A percentile compares a stretch with the other conserved stretches of the same genome.
These are phyloP conservation scores for Melampsora larici-populina DNA, from an alignment of 1,284 basidiomycete species.

Conservation along the genomic window DNA sequence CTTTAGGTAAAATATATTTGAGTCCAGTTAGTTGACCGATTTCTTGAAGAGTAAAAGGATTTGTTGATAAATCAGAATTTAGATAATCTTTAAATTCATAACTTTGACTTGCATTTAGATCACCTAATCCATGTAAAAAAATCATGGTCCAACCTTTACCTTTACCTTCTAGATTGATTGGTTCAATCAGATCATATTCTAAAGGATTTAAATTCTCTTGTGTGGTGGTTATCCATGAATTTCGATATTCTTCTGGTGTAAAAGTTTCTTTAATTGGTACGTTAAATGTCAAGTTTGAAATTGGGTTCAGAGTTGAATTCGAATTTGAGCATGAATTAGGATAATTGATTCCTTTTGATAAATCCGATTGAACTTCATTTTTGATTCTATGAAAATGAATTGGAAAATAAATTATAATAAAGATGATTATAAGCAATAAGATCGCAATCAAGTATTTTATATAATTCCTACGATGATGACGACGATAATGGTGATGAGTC, in stretches of 20 bases:
- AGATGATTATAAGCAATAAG: too few species aligned
- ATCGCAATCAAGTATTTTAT: too few species aligned
- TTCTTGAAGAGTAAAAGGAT: neutral
- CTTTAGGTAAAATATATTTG: constrained; percentile 22
- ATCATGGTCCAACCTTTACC: constrained; percentile 23
- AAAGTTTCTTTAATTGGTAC: neutral
- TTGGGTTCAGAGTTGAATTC: neutral
- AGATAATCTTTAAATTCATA: constrained; percentile 14
- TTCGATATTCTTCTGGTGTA: constrained; percentile 1
- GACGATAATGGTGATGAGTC: too few species aligned
- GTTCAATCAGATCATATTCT: constrained; percentile 10
- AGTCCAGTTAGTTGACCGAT: constrained; percentile 19
- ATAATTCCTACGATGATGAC: too few species aligned
- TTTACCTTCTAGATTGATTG: neutral
- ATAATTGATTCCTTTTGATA: too few species aligned
- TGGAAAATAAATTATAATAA: neutral
- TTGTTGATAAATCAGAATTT: neutral
- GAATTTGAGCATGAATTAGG: constrained; percentile 4
- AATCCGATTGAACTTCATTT: too few species aligned
- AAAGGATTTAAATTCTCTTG: neutral
- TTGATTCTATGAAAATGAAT: neutral
- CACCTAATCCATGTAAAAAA: constrained; percentile 28
- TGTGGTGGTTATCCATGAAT: neutral
- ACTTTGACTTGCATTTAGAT: constrained; percentile 11
- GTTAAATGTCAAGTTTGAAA: neutral